Percentiles rank a stretch among this genome's conserved stretches.
Evolutionary conservation across 345 rosid genomes (phyloP).

Genomic region (Syzygium grande): DNA sequence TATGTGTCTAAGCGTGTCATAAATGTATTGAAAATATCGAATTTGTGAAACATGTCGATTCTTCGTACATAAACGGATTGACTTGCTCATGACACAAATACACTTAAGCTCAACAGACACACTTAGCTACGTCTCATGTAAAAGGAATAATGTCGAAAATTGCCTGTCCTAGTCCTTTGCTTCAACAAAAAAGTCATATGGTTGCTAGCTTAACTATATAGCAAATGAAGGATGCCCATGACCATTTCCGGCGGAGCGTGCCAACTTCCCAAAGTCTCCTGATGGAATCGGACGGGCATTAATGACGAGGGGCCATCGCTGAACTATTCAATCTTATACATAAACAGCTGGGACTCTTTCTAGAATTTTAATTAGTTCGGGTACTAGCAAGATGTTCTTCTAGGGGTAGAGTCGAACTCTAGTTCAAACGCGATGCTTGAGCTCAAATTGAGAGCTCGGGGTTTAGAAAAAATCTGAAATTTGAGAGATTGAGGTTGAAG

Average conservation of each 20-base stretch:
- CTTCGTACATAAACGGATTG: too few species aligned
- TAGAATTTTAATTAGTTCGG: not conserved
- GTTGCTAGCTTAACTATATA: too few species aligned
- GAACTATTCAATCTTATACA: not conserved
- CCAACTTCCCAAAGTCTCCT: not conserved
- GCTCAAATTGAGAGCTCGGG: not conserved
- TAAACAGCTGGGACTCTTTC: not conserved
- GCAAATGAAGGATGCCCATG: too few species aligned
- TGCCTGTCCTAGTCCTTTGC: not conserved
- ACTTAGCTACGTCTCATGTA: too few species aligned
- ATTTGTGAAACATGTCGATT: rapidly evolving
- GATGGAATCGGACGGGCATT: too few species aligned
- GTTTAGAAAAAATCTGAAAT: not conserved
- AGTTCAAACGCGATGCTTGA: not conserved
- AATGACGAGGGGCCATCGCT: not conserved
- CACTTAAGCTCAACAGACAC: too few species aligned
- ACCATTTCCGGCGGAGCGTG: not conserved
- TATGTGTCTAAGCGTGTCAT: too few species aligned
- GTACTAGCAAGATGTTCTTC: not conserved
- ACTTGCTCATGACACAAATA: too few species aligned
- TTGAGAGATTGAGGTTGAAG: not conserved
- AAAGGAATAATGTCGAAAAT: too few species aligned
- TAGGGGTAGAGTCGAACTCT: not conserved
- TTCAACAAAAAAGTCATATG: not conserved
- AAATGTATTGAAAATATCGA: too few species aligned